A percentile compares a stretch with the other conserved stretches of the same genome.
Evolutionary conservation across 2,329 filamentous ascomycete species (phyloP).

Genomic region (Shiraia sp.): DNA sequence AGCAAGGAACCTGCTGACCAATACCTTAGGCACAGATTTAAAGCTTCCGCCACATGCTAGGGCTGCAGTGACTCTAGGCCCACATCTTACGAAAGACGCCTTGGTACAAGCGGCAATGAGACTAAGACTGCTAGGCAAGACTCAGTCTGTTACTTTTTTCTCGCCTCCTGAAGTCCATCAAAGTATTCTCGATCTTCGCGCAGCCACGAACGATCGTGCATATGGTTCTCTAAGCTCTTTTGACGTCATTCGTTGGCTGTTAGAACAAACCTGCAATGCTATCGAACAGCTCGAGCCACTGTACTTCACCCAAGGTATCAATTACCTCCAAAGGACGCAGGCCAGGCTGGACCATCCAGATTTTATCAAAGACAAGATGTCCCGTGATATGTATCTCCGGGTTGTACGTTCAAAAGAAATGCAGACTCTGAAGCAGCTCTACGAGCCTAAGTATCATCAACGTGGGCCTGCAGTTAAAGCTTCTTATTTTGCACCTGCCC

Average conservation of each 20-base stretch:
- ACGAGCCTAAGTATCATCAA: constrained; percentile 46
- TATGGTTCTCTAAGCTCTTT: constrained; percentile 47
- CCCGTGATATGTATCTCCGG: constrained; percentile 47
- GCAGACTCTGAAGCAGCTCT: constrained; percentile 62
- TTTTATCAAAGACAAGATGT: constrained; percentile 42
- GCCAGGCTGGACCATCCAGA: constrained; percentile 50
- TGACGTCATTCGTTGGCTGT: constrained; percentile 64
- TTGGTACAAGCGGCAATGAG: constrained; percentile 71
- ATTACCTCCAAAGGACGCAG: constrained; percentile 63
- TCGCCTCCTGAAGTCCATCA: constrained; percentile 65
- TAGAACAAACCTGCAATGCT: constrained; percentile 64
- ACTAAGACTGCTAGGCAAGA: constrained; percentile 60
- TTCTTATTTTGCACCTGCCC: constrained; percentile 17
- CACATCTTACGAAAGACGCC: constrained; percentile 63
- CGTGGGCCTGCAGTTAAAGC: constrained; percentile 7
- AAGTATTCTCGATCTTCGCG: constrained; percentile 54
- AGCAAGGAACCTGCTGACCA: no score
- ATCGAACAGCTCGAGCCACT: constrained; percentile 64
- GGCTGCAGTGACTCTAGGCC: constrained; percentile 61
- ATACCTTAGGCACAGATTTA: constrained; percentile 58
- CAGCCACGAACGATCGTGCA: neutral
- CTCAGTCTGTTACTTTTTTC: constrained; percentile 60
- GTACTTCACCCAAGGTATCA: constrained; percentile 62
- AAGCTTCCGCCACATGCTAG: constrained; percentile 54
- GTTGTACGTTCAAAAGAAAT: constrained; percentile 58